Base-by-base conservation (phyloP, 257 asterid genomes). In the Cordia subcordata region DNA sequence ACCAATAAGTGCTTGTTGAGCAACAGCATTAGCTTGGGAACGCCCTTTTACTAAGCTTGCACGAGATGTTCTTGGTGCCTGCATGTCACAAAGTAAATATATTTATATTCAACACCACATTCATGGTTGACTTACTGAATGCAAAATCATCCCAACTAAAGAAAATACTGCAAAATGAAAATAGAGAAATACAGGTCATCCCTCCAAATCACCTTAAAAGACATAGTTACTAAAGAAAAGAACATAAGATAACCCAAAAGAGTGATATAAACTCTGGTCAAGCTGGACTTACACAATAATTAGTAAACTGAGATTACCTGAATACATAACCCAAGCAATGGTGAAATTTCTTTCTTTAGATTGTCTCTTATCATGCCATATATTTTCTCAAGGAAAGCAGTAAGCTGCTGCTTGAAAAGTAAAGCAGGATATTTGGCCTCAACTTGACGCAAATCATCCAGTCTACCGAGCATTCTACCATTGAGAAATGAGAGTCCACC, bases 361-460 rank as follows among this genome's bases (percentile, higher is more conserved):
- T 83, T 93, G 75, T 93, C 99, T 67, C 99, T 82, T 67, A 93
- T 86, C 85, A 84, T 75, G 63, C 99, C 99, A 80, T 93, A 93
- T 63, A 93, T 89, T 84, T 93, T 93, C 81, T 93, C 97, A 75
- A 93, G 86, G 81, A 86, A 93, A 77, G 99, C 99, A 68, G 99
- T 93, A 58, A 93, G 97, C 83, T 93, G 99, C 82, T 88, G 99
- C 82, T 93, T 88, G 83, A 93, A 93, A 79, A 93, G 73, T 74
- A 93, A 81, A 60, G 99, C 99, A 65, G 97, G 99, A 72, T 93
- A 93, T 65, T 93, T 93, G 64, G 99, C 99, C 75, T 92, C 99
- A 67, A 92, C 96, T 71, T 92, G 99, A 53, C 99, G 90, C 64
- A 92, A 71, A 82, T 84, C 99, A 74, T 92, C 97, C 64, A 86